Percentiles rank a stretch among this genome's conserved stretches.
phyloP scores from a whole-genome alignment of 176 grass and related monocot genomes.

The Oryza officinalis region DNA sequence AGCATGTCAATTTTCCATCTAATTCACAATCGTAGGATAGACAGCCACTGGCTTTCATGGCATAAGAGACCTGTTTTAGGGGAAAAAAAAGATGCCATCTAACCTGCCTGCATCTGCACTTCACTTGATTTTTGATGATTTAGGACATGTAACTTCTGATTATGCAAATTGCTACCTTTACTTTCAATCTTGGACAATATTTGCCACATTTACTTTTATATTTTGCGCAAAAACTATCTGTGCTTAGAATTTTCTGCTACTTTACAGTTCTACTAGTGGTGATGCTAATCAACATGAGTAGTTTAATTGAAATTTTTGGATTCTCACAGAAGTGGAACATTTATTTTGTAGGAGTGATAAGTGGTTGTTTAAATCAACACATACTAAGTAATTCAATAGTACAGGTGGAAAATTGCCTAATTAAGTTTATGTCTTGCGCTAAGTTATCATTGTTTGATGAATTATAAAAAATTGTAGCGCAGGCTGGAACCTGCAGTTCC shows the following conservation, averaged over 20 bases:
- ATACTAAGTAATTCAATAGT: neutral
- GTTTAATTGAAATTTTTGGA: conserved; percentile 1
- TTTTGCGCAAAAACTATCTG: neutral
- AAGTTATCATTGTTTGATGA: neutral
- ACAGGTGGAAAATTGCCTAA: neutral
- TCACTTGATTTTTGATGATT: conserved; percentile 21
- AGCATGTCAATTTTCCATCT: neutral
- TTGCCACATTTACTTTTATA: neutral
- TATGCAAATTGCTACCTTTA: neutral
- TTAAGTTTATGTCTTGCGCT: neutral
- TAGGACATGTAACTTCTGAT: neutral
- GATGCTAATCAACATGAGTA: neutral
- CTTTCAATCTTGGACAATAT: no score
- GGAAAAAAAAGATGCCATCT: neutral
- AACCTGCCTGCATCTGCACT: neutral
- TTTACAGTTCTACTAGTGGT: neutral
- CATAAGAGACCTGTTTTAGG: conserved; percentile 1
- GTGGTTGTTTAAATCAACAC: neutral
- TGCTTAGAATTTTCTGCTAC: neutral
- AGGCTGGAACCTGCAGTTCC: neutral
- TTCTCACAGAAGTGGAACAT: neutral
- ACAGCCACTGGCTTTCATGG: neutral
- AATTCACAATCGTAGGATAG: neutral
- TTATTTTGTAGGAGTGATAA: conserved; percentile 20
- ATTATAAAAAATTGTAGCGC: neutral